Evolutionary conservation across 2,329 filamentous ascomycete genomes (phyloP), one percentile per base, ranked within the genome.

Genomic region (Trichoderma guizhouense): DNA sequence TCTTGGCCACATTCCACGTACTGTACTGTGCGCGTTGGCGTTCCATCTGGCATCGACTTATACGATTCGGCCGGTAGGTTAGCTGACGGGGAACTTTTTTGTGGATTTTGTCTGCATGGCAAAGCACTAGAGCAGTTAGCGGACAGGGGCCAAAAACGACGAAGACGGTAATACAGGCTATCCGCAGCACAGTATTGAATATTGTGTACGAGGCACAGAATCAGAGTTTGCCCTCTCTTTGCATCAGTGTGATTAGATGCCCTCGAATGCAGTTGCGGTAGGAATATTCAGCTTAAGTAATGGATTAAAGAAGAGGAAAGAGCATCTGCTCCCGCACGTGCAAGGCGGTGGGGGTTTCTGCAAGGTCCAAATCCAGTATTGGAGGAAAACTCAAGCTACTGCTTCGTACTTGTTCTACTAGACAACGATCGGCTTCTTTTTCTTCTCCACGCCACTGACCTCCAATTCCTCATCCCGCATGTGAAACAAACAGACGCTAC

Each of bases 261-360:
- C 14, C 21, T 53, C 11, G 2, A 7, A 57, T 18, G 53, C 6
- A 18, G 24, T 30, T 21, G 24, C 3, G 7, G 26, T 3, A 24
- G 7, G 8, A 34, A 34, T 7, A 24, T 15, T 21, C n/a, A 14
- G n/a, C 11, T 60, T 34, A 34, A 15, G 18, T 34, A 24, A 60
- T 28, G 28, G 28, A 28, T 28, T 18, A 60, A 21, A 21, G 8
- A 3, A 28, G 15, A 32, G 53, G 18, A 24, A 60, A 47, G 11
- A 39, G 32, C 26, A 69, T 34, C 55, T 61, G 21, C 36, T 68
- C 18, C 15, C 65, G 26, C 67, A 69, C 57, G 67, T 69, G 57
- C 57, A 62, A 62, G 57, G 67, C 67, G 67, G 67, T 69, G 66
- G 66, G 58, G 26, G 36, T 43, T 58, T 28, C 24, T 39, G 60